Evolutionary conservation across 768 basidiomycete species (phyloP), one percentile per base, ranked within the genome.

Genomic region (Suillus subalutaceus): DNA sequence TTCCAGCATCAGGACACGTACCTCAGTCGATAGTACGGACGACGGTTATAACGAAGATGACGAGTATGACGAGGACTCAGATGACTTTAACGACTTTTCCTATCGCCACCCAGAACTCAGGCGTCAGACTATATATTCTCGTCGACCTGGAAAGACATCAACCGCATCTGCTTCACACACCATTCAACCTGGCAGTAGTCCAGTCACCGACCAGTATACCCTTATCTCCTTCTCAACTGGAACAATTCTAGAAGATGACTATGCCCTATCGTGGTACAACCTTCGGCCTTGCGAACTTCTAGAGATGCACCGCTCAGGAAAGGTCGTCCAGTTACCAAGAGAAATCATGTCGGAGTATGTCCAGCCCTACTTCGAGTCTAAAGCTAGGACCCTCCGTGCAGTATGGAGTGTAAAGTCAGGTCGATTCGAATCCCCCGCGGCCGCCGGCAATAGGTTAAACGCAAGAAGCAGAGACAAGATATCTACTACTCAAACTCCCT

Each of bases 221-320:
- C 79, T 92, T 15, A 72, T 91, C 20, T 84, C 88, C 1, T 92
- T 88, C 71, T 85, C 90, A 3, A 90, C 90, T 0, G 89, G 90
- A 4, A 84, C 90, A 68, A 76, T 90, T 16, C 83, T 93, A 38
- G 88, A 93, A 71, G 90, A 92, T 71, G 86, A 89, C 26, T 84
- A 83, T 55, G 67, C 79, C 12, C 72, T 85, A 32, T 77, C 83
- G 0, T 89, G 87, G 83, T 91, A 91, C 71, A 79, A 83, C 48
- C 71, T 92, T 26, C 77, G 80, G 8, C 84, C 88, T 0, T 80
- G 87, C 68, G 92, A 93, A 69, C 81, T 93, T 3, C 81, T 93
- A 26, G 92, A 93, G 70, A 74, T 93, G 20, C 90, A 93, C 65
- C 80, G 81, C 8, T 65, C 71, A 12, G 79, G 79, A 41, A 73